Conservation (phyloP, 2,329 filamentous ascomycete genomes). For the Aspergillus novoparasiticus region DNA sequence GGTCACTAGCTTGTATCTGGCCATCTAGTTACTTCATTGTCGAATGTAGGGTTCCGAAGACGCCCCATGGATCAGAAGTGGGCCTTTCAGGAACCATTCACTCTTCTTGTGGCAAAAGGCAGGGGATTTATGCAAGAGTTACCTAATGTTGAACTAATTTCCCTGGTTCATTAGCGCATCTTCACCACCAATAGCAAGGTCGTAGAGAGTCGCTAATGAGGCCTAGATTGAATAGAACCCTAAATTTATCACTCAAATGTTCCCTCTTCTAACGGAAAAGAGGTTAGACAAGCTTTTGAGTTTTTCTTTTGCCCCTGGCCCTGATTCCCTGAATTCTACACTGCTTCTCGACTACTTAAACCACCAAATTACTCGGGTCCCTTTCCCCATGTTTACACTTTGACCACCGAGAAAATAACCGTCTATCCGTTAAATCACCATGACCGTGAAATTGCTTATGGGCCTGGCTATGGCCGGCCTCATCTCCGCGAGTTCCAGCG, state of each 20-base stretch:
- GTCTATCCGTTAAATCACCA: neutral
- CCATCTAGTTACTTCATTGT: no score
- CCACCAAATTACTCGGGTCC: neutral
- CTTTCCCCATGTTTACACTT: neutral
- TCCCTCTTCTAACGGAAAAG: neutral
- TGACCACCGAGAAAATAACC: neutral
- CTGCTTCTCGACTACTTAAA: neutral
- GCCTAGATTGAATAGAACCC: neutral
- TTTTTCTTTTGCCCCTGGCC: neutral
- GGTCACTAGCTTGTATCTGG: no score
- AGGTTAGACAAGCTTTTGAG: neutral
- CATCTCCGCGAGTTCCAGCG: slow-evolving; percentile 20
- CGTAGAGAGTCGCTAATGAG: neutral
- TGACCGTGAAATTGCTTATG: slow-evolving; percentile 18
- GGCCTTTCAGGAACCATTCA: neutral
- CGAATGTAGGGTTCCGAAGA: neutral
- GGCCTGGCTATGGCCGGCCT: slow-evolving; percentile 21
- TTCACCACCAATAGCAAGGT: neutral
- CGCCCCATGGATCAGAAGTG: neutral
- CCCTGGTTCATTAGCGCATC: neutral
- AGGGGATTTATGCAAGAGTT: neutral
- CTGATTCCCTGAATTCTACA: neutral
- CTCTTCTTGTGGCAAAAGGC: no score
- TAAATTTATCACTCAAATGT: neutral
- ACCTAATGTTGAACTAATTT: neutral